Evolutionary conservation across 306 rosid species (phyloP).

Genomic region (Betula pendula): DNA sequence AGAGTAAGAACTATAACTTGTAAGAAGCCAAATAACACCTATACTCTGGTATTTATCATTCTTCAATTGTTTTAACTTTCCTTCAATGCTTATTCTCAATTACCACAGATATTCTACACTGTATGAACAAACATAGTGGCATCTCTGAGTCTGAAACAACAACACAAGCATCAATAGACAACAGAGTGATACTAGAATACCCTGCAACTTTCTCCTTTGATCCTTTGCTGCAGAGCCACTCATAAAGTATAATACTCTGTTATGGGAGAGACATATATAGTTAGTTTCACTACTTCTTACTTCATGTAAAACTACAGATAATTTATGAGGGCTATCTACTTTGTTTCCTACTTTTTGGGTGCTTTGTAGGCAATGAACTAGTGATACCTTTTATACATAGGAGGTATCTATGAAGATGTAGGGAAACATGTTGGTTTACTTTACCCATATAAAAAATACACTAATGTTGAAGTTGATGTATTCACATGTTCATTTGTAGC

Average conservation of each 20-base stretch:
- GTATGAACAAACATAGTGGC: too few species aligned
- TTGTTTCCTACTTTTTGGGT: conserved; percentile 2
- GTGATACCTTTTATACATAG: background rate
- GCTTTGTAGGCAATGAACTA: background rate
- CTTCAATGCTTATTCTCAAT: too few species aligned
- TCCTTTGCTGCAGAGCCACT: background rate
- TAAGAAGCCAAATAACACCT: background rate
- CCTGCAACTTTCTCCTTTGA: too few species aligned
- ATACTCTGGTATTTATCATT: too few species aligned
- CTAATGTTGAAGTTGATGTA: background rate
- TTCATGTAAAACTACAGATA: background rate
- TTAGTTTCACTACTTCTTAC: background rate
- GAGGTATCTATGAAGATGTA: background rate
- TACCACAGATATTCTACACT: too few species aligned
- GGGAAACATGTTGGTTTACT: background rate
- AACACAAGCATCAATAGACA: too few species aligned
- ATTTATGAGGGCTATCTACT: background rate
- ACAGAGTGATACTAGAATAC: too few species aligned
- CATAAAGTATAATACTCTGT: background rate
- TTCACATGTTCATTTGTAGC: background rate
- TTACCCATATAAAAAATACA: background rate
- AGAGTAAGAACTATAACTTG: background rate
- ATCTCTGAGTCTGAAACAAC: too few species aligned
- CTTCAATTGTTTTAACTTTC: too few species aligned
- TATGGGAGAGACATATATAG: background rate